These are phyloP conservation scores for Populus simonii DNA, from an alignment of 345 rosid species.

Conservation along the genomic window DNA sequence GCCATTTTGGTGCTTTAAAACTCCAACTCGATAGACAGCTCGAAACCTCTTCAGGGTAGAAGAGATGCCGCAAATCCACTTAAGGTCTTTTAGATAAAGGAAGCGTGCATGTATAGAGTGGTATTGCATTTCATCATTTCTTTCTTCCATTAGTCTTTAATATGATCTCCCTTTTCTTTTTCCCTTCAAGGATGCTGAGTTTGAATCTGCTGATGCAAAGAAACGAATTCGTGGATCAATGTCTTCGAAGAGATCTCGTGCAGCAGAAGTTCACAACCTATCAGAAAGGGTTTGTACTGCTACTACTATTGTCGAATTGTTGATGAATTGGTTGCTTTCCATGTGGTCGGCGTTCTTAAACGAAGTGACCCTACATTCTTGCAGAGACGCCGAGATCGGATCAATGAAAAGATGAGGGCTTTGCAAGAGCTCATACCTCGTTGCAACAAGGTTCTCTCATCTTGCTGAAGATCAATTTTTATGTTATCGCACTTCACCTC, in stretches of 20 bases:
- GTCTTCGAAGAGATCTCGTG: constrained; percentile 69
- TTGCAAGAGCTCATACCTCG: constrained; percentile 91
- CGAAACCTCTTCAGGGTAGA: not conserved
- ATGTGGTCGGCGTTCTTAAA: not conserved
- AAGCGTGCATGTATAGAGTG: not conserved
- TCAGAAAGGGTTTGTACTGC: constrained; percentile 76
- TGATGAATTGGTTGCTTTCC: not conserved
- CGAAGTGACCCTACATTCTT: not conserved
- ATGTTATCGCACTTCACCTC: not conserved
- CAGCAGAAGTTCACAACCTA: constrained; percentile 93
- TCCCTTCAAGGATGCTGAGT: constrained; percentile 49
- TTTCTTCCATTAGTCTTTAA: not conserved
- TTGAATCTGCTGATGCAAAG: constrained; percentile 51
- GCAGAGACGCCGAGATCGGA: constrained; percentile 85
- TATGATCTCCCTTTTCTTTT: not conserved
- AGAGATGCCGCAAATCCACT: not conserved
- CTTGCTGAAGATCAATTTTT: not conserved
- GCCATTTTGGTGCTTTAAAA: too few species aligned
- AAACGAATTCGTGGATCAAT: constrained; percentile 57
- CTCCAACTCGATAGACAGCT: too few species aligned
- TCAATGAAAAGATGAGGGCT: constrained; percentile 83
- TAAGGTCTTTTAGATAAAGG: not conserved
- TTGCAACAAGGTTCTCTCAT: constrained; percentile 63
- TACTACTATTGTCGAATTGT: not conserved
- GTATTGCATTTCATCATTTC: not conserved